A percentile compares a stretch with the other conserved stretches of the same genome.
These are phyloP conservation scores for Leccinum pachyderme DNA, from an alignment of 1,284 basidiomycete species.

Conservation along the genomic window DNA sequence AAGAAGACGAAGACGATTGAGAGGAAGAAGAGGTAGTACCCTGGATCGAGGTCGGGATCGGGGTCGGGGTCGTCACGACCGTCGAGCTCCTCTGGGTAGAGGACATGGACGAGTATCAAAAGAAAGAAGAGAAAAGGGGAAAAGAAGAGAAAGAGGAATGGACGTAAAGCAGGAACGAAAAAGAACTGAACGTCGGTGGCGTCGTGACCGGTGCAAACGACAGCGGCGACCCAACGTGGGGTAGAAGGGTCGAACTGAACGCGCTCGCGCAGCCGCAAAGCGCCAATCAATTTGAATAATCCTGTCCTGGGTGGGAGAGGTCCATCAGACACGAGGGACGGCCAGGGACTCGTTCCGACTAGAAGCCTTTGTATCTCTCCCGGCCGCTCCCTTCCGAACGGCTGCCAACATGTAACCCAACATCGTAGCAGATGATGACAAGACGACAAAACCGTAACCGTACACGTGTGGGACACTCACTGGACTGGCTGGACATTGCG, in stretches of 20 bases:
- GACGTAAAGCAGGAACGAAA: background rate
- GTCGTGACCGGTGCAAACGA: background rate
- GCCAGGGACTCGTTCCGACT: background rate
- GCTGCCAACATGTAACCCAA: background rate
- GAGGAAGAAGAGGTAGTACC: slow-evolving; percentile 22
- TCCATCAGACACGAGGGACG: slow-evolving; percentile 7
- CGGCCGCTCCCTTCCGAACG: background rate
- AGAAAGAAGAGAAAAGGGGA: background rate
- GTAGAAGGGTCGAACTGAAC: background rate
- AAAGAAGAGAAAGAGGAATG: background rate
- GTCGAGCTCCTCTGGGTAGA: background rate
- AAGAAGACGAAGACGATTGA: background rate
- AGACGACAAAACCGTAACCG: background rate
- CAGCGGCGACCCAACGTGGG: background rate
- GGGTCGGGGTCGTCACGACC: slow-evolving; percentile 1
- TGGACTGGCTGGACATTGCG: background rate
- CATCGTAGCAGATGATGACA: background rate
- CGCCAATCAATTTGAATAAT: slow-evolving; percentile 10
- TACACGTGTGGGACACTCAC: slow-evolving; percentile 2
- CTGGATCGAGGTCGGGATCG: slow-evolving; percentile 4
- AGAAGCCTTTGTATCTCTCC: background rate
- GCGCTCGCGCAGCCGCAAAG: slow-evolving; percentile 1
- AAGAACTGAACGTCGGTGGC: background rate
- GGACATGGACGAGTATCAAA: slow-evolving; percentile 20
- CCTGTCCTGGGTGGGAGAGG: slow-evolving; percentile 7